These are phyloP conservation scores for Lignosus rhinocerotis DNA, from an alignment of 1,284 basidiomycete genomes.

Conservation along the genomic window DNA sequence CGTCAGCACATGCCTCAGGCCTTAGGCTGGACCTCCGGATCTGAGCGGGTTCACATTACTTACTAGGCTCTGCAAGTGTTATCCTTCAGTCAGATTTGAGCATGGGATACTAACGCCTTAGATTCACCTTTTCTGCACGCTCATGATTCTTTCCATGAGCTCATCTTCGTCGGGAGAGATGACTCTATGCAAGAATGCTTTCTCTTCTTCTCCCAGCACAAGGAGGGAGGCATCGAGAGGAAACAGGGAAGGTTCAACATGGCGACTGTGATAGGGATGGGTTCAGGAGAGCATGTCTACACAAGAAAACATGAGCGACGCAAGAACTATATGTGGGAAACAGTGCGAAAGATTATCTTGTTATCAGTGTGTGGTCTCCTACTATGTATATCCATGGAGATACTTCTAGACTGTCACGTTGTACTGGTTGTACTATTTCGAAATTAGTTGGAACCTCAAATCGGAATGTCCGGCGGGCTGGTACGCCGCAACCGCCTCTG, in stretches of 20 bases:
- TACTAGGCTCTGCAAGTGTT: constrained; percentile 29
- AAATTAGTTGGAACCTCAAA: too few relatives aligned
- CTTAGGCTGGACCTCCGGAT: neutral
- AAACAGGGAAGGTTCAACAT: constrained; percentile 23
- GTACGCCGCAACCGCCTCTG: too few relatives aligned
- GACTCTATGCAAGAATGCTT: constrained; percentile 27
- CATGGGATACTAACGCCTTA: neutral
- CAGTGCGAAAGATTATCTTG: too few relatives aligned
- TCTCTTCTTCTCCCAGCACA: constrained; percentile 23
- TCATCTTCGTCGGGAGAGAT: constrained; percentile 29
- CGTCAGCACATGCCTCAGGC: neutral
- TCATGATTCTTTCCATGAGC: constrained; percentile 25
- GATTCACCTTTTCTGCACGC: constrained; percentile 33
- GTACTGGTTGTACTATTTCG: too few relatives aligned
- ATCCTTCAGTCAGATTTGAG: too few relatives aligned
- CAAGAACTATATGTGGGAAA: neutral
- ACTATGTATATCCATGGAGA: too few relatives aligned
- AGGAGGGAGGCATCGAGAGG: constrained; percentile 30
- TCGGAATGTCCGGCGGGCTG: too few relatives aligned
- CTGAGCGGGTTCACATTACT: neutral
- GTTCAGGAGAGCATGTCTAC: neutral
- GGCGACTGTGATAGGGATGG: neutral
- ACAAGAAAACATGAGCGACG: neutral
- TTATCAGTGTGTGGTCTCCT: too few relatives aligned
- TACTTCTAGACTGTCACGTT: too few relatives aligned